phyloP scores from a whole-genome alignment of 345 rosid species.

The Turnera subulata region DNA sequence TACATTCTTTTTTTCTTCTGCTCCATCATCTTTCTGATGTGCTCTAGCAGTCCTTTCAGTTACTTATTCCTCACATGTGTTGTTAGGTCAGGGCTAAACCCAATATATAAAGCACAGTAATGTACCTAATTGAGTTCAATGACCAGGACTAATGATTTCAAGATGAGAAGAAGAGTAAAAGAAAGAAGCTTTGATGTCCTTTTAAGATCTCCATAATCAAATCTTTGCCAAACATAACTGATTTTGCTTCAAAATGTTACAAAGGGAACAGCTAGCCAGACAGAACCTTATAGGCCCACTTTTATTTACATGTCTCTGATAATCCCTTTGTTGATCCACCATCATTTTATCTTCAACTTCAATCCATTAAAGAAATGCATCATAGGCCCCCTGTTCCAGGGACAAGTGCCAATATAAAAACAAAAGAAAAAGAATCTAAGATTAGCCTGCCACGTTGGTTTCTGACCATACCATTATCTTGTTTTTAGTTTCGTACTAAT shows the following conservation, averaged over 20 bases:
- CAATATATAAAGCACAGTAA: no score
- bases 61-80: no score
- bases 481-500: neutral
- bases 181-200: no score
- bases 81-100: no score
- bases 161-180: no score
- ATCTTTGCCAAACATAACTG: neutral
- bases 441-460: constrained; percentile 2
- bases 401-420: neutral
- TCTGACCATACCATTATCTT: constrained; percentile 6
- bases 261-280: neutral
- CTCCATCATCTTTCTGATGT: no score
- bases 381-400: neutral
- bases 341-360: constrained; percentile 28
- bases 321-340: neutral
- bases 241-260: neutral
- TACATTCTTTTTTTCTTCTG: no score
- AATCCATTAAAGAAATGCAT: constrained; percentile 3
- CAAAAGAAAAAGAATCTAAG: neutral
- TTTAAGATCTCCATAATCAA: neutral
- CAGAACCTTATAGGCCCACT: no score
- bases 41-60: no score
- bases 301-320: no score
- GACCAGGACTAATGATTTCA: no score
- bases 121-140: no score